Percentiles rank a stretch among this genome's conserved stretches.
Conservation (phyloP, 352 stramenopile genomes). For the Globisporangium spinosum region DNA sequence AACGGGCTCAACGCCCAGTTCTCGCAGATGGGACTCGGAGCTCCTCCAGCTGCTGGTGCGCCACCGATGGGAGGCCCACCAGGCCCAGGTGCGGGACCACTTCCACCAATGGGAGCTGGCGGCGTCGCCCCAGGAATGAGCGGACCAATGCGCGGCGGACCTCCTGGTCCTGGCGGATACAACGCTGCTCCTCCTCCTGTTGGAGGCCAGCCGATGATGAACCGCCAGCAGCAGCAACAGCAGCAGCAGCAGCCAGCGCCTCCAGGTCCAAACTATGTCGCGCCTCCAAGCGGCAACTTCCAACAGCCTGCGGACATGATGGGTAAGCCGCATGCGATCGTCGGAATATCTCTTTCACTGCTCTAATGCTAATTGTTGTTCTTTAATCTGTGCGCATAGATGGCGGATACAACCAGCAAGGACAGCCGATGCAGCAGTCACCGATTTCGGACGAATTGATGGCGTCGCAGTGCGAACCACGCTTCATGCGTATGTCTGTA, state of each 20-base stretch:
- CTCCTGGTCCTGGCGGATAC: constrained; percentile 16
- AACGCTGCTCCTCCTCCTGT: not conserved
- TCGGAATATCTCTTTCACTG: not conserved
- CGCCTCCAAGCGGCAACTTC: constrained; percentile 72
- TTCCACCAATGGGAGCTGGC: constrained; percentile 22
- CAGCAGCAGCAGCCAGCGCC: constrained; percentile 24
- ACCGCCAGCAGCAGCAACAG: constrained; percentile 30
- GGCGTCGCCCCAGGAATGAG: not conserved
- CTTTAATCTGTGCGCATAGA: constrained; percentile 27
- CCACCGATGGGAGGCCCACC: constrained; percentile 34
- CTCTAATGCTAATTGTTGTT: not conserved
- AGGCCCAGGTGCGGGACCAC: constrained; percentile 18
- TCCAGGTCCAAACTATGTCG: constrained; percentile 24
- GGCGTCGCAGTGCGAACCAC: constrained; percentile 65
- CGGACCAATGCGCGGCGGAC: constrained; percentile 13
- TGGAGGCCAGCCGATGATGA: constrained; percentile 16
- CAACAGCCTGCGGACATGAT: constrained; percentile 77
- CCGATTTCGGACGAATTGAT: constrained; percentile 66
- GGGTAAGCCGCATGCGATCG: constrained; percentile 28
- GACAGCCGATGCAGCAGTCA: constrained; percentile 45
- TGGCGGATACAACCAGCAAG: constrained; percentile 45
- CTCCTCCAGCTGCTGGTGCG: constrained; percentile 19
- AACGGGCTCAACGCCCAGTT: constrained; percentile 59
- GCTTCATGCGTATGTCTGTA: constrained; percentile 84
- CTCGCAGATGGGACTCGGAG: constrained; percentile 62